Base-by-base conservation (phyloP, 208 protist genomes). In the Crithidia bombi region DNA sequence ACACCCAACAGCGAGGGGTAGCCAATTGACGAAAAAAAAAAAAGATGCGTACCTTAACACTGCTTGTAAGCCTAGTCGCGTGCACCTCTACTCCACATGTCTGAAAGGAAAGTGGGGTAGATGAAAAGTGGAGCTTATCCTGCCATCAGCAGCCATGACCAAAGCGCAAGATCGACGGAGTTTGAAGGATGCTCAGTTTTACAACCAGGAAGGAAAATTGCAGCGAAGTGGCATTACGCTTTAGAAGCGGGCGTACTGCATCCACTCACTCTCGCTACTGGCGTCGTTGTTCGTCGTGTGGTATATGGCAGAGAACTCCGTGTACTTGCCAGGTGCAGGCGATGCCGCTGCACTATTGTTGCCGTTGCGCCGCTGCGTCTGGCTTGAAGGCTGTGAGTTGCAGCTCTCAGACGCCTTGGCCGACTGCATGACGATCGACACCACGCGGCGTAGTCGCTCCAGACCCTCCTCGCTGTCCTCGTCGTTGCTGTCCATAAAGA, bases 401-500 rank as follows among this genome's bases (percentile, higher is more conserved):
- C 23, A 47, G 30, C 57, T 39, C 5, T 77, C 71, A 56, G 51
- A 26, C 32, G 49, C 41, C 72, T 82, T 73, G 35, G 65, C 72
- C 11, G 65, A 52, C 62, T 81, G 75, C 69, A 85, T 81, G 33
- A 85, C 79, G 23, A 78, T 78, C 30, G 21, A 55, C 23, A 85
- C 62, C n/a, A 81, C 59, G 28, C 75, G 67, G 43, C 75, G 75
- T 64, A 81, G 41, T 44, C 78, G 51, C 58, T 79, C 73, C 21
- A 83, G 64, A 21, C 65, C 43, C 49, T 81, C 73, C 54, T 75
- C 66, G 52, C 69, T 73, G 51, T 81, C 75, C 55, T 81, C 81
- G 50, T 84, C 81, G 30, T 50, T 52, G 38, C 82, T 80, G 52
- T 87, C 83, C 23, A 73, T 77, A 32, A 78, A 77, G 52, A 81